phyloP scores from a whole-genome alignment of 2,329 filamentous ascomycete species.

The Mariannaea sp. region DNA sequence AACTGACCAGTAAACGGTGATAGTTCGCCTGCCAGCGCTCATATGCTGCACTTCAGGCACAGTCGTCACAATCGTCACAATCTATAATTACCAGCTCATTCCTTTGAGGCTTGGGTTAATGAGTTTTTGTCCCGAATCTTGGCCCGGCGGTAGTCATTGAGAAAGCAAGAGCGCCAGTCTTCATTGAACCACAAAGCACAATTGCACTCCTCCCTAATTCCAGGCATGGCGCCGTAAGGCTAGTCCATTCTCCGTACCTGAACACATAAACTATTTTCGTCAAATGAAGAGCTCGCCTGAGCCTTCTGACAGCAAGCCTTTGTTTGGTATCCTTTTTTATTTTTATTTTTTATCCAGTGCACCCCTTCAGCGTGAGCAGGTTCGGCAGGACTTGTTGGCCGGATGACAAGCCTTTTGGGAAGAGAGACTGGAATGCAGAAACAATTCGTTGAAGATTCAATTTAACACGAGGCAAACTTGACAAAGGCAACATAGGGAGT shows the following conservation, averaged over 20 bases:
- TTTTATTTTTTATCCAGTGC: no score
- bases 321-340: no score
- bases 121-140: not conserved
- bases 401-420: no score
- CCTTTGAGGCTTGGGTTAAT: not conserved
- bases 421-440: constrained; percentile 20
- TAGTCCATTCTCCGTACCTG: no score
- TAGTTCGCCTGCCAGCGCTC: not conserved
- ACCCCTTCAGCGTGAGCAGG: no score
- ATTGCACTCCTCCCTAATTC: not conserved
- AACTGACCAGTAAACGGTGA: not conserved
- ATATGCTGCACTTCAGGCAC: not conserved
- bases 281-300: no score
- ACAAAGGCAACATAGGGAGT: not conserved
- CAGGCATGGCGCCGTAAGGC: not conserved
- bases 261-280: no score
- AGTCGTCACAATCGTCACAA: not conserved
- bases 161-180: constrained; percentile 12
- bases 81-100: constrained; percentile 1
- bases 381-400: no score
- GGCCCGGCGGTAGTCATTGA: not conserved
- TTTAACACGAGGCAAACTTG: not conserved
- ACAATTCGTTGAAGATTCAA: not conserved
- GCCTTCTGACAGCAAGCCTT: no score
- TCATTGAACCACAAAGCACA: constrained; percentile 5